Percentiles rank a stretch among this genome's conserved stretches.
Evolutionary conservation across 2,329 filamentous ascomycete species (phyloP).

Genomic region (Verticillium klebahnii): DNA sequence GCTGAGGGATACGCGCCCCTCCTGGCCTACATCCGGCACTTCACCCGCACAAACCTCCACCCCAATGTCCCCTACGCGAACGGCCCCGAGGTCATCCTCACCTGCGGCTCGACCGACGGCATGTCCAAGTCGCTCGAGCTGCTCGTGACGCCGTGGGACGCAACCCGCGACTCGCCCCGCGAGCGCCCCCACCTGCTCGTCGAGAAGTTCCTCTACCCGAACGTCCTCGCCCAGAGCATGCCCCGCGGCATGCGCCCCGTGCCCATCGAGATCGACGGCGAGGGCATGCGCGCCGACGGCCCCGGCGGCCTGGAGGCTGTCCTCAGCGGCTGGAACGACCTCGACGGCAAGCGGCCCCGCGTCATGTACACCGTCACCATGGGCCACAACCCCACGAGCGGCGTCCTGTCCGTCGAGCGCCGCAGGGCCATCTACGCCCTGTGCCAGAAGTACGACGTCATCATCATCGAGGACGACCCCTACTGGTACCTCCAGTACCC

Average conservation of each 20-base stretch:
- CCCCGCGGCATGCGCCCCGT: slow-evolving; percentile 70
- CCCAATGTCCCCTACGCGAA: slow-evolving; percentile 74
- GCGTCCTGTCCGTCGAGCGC: slow-evolving; percentile 67
- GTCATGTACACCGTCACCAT: slow-evolving; percentile 82
- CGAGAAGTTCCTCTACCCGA: slow-evolving; percentile 79
- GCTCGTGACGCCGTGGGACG: slow-evolving; percentile 71
- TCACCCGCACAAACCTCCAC: slow-evolving; percentile 71
- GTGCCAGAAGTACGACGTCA: slow-evolving; percentile 78
- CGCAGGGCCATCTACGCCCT: slow-evolving; percentile 75
- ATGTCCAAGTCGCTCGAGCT: slow-evolving; percentile 73
- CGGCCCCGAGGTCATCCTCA: slow-evolving; percentile 74
- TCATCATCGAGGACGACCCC: slow-evolving; percentile 91
- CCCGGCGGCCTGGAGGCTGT: slow-evolving; percentile 72
- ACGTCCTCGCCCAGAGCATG: slow-evolving; percentile 60
- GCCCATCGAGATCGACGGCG: slow-evolving; percentile 69
- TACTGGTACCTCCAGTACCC: slow-evolving; percentile 95
- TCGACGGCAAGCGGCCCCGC: slow-evolving; percentile 71
- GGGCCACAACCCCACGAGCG: slow-evolving; percentile 84
- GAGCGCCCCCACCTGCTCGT: slow-evolving; percentile 73
- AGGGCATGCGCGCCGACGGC: slow-evolving; percentile 74
- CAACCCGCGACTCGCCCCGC: slow-evolving; percentile 59
- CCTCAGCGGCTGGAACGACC: slow-evolving; percentile 74
- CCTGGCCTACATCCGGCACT: slow-evolving; percentile 72
- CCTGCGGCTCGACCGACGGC: slow-evolving; percentile 80
- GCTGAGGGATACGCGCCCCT: slow-evolving; percentile 78